Percentiles rank a stretch among this genome's conserved stretches.
Evolutionary conservation across 805 yeast genomes (phyloP).

Genomic region (Teunomyces tritomae): DNA sequence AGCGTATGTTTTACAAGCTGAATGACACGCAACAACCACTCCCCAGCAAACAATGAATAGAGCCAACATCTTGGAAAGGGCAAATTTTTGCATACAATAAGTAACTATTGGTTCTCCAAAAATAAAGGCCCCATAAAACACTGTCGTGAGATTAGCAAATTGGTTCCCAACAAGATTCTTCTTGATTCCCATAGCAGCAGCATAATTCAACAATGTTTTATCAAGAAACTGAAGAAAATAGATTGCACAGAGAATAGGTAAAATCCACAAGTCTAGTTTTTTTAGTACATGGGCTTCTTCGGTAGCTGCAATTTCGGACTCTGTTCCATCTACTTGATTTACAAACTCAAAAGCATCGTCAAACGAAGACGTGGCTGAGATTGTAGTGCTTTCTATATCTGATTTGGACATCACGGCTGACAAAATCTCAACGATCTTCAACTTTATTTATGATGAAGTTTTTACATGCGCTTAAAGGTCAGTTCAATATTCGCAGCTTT

Average conservation of each 20-base stretch:
- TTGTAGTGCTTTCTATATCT: not conserved
- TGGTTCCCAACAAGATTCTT: constrained; percentile 45
- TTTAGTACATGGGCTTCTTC: constrained; percentile 11
- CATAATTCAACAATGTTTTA: constrained; percentile 56
- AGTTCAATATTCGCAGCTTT: not conserved
- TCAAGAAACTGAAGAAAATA: constrained; percentile 60
- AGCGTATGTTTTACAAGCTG: constrained; percentile 52
- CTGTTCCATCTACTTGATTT: not conserved
- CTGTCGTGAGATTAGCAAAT: constrained; percentile 52
- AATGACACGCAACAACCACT: constrained; percentile 43
- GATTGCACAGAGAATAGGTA: constrained; percentile 50
- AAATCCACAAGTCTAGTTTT: constrained; percentile 48
- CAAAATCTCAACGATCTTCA: not conserved
- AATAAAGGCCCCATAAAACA: constrained; percentile 52
- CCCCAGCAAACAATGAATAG: constrained; percentile 54
- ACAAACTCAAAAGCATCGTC: constrained; percentile 23
- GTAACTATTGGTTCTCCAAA: constrained; percentile 50
- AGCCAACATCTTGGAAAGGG: constrained; percentile 52
- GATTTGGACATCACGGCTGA: not conserved
- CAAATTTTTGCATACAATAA: constrained; percentile 45
- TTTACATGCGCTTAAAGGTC: constrained; percentile 3
- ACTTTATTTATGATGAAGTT: not conserved
- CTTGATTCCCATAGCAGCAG: constrained; percentile 65
- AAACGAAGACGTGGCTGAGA: constrained; percentile 7
- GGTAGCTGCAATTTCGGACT: constrained; percentile 1